phyloP scores from a whole-genome alignment of 768 basidiomycete genomes.

The Termitomyces sp. region DNA sequence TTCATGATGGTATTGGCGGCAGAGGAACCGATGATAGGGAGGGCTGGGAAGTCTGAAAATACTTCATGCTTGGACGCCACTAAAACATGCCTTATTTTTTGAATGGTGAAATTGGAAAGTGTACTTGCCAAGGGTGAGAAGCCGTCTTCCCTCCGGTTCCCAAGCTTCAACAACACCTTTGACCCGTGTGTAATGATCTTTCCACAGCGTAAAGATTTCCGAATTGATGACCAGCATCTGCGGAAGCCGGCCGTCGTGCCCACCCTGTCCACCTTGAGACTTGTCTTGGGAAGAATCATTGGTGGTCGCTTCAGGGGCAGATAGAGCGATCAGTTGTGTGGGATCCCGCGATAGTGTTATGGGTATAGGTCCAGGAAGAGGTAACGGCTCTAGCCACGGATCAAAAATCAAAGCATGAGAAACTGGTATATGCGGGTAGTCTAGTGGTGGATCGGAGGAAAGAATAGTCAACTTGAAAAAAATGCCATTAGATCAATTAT shows the following conservation, averaged over 20 bases:
- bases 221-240: constrained; percentile 68
- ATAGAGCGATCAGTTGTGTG: constrained; percentile 7
- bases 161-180: constrained; percentile 48
- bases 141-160: constrained; percentile 36
- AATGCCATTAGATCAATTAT: constrained; percentile 1
- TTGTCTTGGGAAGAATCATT: constrained; percentile 3
- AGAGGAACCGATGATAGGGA: constrained; percentile 33
- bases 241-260: constrained; percentile 18
- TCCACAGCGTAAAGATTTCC: constrained; percentile 76
- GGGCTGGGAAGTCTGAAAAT: constrained; percentile 42
- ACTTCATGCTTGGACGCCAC: constrained; percentile 38
- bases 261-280: neutral
- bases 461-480: constrained; percentile 52
- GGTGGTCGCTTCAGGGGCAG: neutral
- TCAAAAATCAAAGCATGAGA: constrained; percentile 61
- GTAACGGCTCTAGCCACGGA: constrained; percentile 80
- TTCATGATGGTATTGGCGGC: constrained; percentile 27
- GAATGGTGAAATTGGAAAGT: neutral
- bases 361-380: constrained; percentile 47
- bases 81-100: constrained; percentile 12
- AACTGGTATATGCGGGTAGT: constrained; percentile 43
- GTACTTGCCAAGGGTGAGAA: constrained; percentile 44
- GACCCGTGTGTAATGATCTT: constrained; percentile 60
- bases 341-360: constrained; percentile 5
- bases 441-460: constrained; percentile 39